Conservation (phyloP, 495 filamentous ascomycete species). For the Aspergillus egyptiacus region DNA sequence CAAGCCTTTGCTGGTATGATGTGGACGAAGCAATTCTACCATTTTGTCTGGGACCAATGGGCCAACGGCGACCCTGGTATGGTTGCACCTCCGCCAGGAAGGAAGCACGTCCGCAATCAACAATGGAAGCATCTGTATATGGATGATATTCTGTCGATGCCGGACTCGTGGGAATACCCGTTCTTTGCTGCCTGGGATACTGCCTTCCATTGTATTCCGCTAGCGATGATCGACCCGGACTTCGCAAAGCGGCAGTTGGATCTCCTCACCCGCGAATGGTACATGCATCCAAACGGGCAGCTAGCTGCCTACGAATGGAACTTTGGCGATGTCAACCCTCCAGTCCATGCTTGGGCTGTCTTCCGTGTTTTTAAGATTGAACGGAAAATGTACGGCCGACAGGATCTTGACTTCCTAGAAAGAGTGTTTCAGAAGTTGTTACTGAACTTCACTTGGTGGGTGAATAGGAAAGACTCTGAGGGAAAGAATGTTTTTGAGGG, state of each 20-base stretch:
- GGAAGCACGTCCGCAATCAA: conserved; percentile 77
- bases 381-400: conserved; percentile 89
- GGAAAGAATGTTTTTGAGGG: conserved; percentile 97
- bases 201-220: conserved; percentile 90
- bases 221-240: conserved; percentile 95
- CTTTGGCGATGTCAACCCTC: conserved; percentile 94
- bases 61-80: conserved; percentile 70
- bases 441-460: conserved; percentile 98
- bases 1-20: conserved; percentile 95
- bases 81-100: conserved; percentile 73
- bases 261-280: conserved; percentile 93
- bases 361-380: conserved; percentile 98
- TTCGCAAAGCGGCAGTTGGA: conserved; percentile 98
- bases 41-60: conserved; percentile 97
- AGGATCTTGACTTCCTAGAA: conserved; percentile 93
- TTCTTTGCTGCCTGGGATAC: conserved; percentile 99
- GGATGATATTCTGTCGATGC: conserved; percentile 94
- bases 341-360: conserved; percentile 91
- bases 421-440: conserved; percentile 94
- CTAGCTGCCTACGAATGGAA: conserved; percentile 95
- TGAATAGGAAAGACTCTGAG: conserved; percentile 88
- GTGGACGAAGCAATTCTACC: conserved; percentile 96
- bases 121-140: conserved; percentile 91
- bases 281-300: conserved; percentile 98
- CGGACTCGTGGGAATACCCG: conserved; percentile 96